phyloP scores from a whole-genome alignment of 768 basidiomycete species.

The Mycena pura region DNA sequence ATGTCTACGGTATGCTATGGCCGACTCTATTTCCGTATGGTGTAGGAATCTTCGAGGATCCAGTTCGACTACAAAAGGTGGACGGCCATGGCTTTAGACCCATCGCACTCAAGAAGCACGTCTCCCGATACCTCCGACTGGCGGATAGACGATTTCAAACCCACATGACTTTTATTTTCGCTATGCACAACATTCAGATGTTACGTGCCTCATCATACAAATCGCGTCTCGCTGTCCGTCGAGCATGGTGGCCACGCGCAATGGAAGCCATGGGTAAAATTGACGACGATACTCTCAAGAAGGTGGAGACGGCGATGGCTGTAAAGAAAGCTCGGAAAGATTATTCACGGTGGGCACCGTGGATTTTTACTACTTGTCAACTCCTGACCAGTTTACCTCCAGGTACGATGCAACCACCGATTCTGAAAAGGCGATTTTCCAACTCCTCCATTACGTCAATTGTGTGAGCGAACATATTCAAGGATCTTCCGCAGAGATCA shows the following conservation, averaged over 20 bases:
- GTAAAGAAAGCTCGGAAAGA: neutral
- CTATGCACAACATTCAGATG: slow-evolving; percentile 3
- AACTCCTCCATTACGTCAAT: slow-evolving; percentile 16
- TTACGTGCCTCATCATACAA: neutral
- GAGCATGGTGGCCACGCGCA: neutral
- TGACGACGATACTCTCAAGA: neutral
- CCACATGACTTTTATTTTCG: slow-evolving; percentile 7
- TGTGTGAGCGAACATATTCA: slow-evolving; percentile 9
- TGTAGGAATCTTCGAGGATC: no score
- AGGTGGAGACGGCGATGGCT: neutral
- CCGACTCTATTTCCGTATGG: slow-evolving; percentile 24
- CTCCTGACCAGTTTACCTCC: neutral
- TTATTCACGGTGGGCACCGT: neutral
- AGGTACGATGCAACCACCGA: neutral
- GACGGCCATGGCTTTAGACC: no score
- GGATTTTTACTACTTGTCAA: neutral
- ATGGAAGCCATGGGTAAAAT: neutral
- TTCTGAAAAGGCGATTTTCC: neutral
- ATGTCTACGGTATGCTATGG: slow-evolving; percentile 12
- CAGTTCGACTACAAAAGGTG: no score
- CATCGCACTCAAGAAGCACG: no score
- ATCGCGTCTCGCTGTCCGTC: neutral
- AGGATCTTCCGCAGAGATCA: slow-evolving; percentile 15
- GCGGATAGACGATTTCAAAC: slow-evolving; percentile 7
- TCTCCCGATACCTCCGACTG: no score